Conservation (phyloP, 495 filamentous ascomycete genomes). For the Lasiosphaeria hispida region DNA sequence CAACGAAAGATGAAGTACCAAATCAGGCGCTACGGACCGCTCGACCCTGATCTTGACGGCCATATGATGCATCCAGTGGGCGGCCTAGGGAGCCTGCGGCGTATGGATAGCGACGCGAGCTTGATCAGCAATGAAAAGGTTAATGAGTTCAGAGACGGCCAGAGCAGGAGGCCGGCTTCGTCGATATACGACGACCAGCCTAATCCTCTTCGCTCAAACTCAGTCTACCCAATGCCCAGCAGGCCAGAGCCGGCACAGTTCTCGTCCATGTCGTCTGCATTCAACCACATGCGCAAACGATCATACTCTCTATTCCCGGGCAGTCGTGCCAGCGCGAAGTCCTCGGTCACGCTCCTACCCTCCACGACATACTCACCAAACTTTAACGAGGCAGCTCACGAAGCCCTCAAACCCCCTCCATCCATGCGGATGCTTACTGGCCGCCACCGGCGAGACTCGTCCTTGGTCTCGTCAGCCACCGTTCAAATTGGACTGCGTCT, state of each 20-base stretch:
- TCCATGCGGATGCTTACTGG: constrained; percentile 33
- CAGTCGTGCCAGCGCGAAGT: constrained; percentile 26
- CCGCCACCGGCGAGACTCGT: constrained; percentile 44
- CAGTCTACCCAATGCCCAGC: constrained; percentile 30
- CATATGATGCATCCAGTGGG: constrained; percentile 34
- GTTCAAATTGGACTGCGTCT: constrained; percentile 50
- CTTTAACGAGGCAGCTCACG: constrained; percentile 16
- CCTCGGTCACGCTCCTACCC: constrained; percentile 37
- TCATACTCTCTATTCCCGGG: constrained; percentile 44
- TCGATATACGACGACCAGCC: constrained; percentile 20
- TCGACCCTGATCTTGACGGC: constrained; percentile 28
- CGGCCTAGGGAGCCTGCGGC: constrained; percentile 24
- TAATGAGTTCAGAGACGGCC: constrained; percentile 18
- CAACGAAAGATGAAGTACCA: constrained; percentile 35
- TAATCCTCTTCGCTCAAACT: constrained; percentile 36
- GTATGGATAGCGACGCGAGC: constrained; percentile 35
- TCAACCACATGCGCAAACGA: constrained; percentile 34
- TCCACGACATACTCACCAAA: constrained; percentile 43
- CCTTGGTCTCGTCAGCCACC: constrained; percentile 44
- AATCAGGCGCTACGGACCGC: constrained; percentile 20
- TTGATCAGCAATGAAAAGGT: constrained; percentile 30
- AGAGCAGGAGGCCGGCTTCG: constrained; percentile 15
- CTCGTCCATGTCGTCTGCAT: constrained; percentile 17
- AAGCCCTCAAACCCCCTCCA: constrained; percentile 41
- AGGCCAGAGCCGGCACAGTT: constrained; percentile 32